Evolutionary conservation across 1,284 basidiomycete species (phyloP), one percentile per base, ranked within the genome.

Genomic region (Microbotryum scabiosae): DNA sequence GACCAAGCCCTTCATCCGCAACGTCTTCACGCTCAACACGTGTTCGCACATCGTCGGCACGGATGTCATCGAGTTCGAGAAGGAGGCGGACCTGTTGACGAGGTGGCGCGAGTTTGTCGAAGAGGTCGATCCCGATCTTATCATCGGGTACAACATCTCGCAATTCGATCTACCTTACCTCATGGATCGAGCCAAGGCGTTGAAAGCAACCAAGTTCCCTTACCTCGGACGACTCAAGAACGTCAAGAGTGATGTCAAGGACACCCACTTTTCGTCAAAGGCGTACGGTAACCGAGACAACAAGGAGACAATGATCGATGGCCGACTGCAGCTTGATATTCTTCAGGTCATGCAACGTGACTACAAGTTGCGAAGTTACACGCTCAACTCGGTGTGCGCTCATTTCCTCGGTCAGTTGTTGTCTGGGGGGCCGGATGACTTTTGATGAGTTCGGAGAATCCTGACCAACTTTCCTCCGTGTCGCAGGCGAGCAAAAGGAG

Each of bases 321-420:
- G 92, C 25, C 84, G 92, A 21, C 78, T 97, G 9, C 92, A 97
- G 74, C 84, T 97, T 54, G 92, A 97, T 79, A 77, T 97, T 25
- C 80, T 97, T 47, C 91, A 96, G 70, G 90, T 90, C 73, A 97
- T 97, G 89, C 92, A 97, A 71, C 83, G 92, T 64, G 93, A 97
- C 74, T 87, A 96, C 78, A 97, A 97, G 73, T 79, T 97, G 5
- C 85, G 93, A 28, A 91, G 88, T 71, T 97, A 97, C 74, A 90
- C 92, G 0, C 84, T 97, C 66, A 97, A 97, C 74, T 87, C 92
- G 1, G 92, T 97, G 53, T 97, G 92, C 73, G 87, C 93, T 2
- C 89, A 92, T 70, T 97, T 97, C 76, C 79, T 97, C 3, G 90
- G 72, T 72, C 21, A 36, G 66, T 64, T 7, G 16, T 23, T 50